A percentile compares a stretch with the other conserved stretches of the same genome.
Conservation (phyloP, 73 alveolate species). For the Tetrahymena borealis region DNA sequence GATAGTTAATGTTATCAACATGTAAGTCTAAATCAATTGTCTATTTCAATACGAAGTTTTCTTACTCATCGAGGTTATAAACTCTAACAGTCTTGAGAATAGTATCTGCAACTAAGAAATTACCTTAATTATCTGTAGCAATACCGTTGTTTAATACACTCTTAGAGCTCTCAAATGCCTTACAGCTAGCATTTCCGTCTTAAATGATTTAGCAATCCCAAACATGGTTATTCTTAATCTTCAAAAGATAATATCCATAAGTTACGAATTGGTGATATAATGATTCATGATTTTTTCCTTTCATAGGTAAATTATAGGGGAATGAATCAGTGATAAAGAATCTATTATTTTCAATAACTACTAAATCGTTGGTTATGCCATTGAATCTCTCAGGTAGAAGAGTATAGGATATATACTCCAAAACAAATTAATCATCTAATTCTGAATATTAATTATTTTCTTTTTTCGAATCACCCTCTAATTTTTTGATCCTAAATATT, state of each 20-base stretch:
- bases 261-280: neutral
- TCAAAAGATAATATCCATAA: neutral
- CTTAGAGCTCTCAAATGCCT: neutral
- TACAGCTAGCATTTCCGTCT: neutral
- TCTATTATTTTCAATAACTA: neutral
- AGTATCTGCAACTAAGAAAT: neutral
- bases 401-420: neutral
- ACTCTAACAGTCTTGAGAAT: neutral
- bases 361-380: neutral
- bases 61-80: neutral
- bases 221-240: neutral
- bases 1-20: neutral
- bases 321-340: neutral
- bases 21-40: neutral
- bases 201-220: neutral
- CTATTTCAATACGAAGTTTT: neutral
- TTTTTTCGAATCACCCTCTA: neutral
- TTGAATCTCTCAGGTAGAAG: neutral
- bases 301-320: neutral
- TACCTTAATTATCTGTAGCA: neutral
- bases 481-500: neutral
- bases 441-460: neutral
- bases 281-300: neutral
- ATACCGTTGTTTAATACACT: neutral
- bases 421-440: neutral